Base-by-base conservation (phyloP, 768 basidiomycete genomes). In the Pholiota conissans region DNA sequence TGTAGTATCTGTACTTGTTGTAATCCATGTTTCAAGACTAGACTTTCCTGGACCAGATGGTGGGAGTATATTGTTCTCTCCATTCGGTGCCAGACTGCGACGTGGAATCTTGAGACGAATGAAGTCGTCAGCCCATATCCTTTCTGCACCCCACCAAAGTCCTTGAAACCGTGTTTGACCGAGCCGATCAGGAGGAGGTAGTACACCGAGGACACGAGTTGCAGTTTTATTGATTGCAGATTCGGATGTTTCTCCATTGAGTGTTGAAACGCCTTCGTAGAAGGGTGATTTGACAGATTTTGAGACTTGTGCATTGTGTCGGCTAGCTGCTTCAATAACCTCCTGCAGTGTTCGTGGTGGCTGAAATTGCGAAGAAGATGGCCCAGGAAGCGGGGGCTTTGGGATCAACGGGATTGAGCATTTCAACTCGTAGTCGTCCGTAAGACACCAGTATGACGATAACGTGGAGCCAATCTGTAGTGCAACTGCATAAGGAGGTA, bases 71-170 rank as follows among this genome's bases (percentile, higher is more conserved):
- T 82, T 69, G 45, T 80, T 77, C 1, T 80, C 79, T 20, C 91
- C 90, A 34, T 76, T 64, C 5, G 90, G 89, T 11, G 89, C 89
- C 55, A 92, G 76, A 59, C 84, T 83, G 30, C 78, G 74, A 35
- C 90, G 81, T 1, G 85, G 80, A 24, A 89, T 71, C 64, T 91
- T 91, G 49, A 96, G 76, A 22, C 93, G 83, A 34, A 95, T 82
- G 55, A 95, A 81, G 60, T 96, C 93, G 57, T 89, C 90, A 4
- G 81, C 76, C 93, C 93, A 96, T 52, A 95, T 90, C 28, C 91
- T 81, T 66, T 95, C 93, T 1, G 87, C 84, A 7, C 94, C 94
- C 88, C 90, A 91, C 92, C 92, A 96, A 7, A 95, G 67, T 1
- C 91, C 91, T 65, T 93, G 90, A 66, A 84, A 92, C 39, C 84